Conservation (phyloP, 31 red algal genomes). For the Endocladia muricata region DNA sequence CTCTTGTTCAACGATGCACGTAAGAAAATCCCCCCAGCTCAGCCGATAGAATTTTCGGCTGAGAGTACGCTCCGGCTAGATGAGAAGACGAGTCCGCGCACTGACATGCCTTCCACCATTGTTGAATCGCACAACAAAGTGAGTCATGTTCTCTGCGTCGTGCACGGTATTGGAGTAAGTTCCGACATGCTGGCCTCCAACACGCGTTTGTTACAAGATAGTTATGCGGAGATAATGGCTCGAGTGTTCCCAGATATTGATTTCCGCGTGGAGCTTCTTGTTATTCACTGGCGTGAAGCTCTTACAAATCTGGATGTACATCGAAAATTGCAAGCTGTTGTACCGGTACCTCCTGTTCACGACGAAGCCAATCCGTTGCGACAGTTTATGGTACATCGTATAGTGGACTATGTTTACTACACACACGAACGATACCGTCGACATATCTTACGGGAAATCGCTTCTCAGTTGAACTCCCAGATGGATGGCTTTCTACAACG, state of each 20-base stretch:
- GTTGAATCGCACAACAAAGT: slow-evolving; percentile 64
- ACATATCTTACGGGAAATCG: slow-evolving; percentile 76
- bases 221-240: slow-evolving; percentile 63
- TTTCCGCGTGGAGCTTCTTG: slow-evolving; percentile 74
- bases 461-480: slow-evolving; percentile 63
- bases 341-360: slow-evolving; percentile 34
- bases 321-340: slow-evolving; percentile 63
- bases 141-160: slow-evolving; percentile 83
- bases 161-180: slow-evolving; percentile 85
- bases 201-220: slow-evolving; percentile 44
- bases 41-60: slow-evolving; percentile 23
- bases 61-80: background rate
- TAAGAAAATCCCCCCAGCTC: slow-evolving; percentile 81
- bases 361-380: slow-evolving; percentile 68
- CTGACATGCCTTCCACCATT: background rate
- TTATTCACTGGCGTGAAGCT: slow-evolving; percentile 78
- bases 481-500: slow-evolving; percentile 53
- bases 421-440: slow-evolving; percentile 61
- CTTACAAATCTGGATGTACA: slow-evolving; percentile 71
- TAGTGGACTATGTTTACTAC: slow-evolving; percentile 90
- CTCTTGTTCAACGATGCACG: slow-evolving; percentile 37
- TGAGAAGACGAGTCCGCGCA: background rate
- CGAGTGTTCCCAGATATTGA: slow-evolving; percentile 82
- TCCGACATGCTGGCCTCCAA: slow-evolving; percentile 37
- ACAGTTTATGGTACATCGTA: slow-evolving; percentile 74